A percentile compares a stretch with the other conserved stretches of the same genome.
Conservation (phyloP, 495 filamentous ascomycete genomes). For the Saxophila tyrrhenica region DNA sequence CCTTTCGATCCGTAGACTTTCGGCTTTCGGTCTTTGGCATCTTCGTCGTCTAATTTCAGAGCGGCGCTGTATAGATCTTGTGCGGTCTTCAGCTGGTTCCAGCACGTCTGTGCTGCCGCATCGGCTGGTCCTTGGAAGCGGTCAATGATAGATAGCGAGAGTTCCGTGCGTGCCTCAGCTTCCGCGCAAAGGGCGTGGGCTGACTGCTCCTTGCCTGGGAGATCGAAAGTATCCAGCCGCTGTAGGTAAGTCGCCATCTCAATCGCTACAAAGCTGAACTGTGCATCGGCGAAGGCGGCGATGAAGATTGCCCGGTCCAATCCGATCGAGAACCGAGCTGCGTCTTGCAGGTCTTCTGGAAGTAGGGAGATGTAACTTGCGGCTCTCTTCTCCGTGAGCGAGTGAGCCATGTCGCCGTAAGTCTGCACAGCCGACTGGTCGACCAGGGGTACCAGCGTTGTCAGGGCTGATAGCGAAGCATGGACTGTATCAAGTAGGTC, state of each 20-base stretch:
- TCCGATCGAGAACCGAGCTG: conserved; percentile 5
- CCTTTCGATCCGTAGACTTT: conserved; percentile 4
- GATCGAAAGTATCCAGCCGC: conserved; percentile 6
- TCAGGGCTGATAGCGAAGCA: conserved; percentile 49
- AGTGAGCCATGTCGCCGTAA: conserved; percentile 26
- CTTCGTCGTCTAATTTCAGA: conserved; percentile 2
- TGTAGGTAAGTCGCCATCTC: conserved; percentile 11
- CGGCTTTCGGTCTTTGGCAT: not conserved
- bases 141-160: conserved; percentile 2
- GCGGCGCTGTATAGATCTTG: conserved; percentile 14
- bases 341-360: conserved; percentile 21
- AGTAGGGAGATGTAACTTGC: conserved; percentile 34
- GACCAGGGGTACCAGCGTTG: conserved; percentile 39
- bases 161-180: conserved; percentile 14
- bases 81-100: conserved; percentile 14
- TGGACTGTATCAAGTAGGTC: conserved; percentile 54
- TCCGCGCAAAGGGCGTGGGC: conserved; percentile 10
- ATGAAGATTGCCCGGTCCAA: conserved; percentile 18
- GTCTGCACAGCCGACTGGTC: conserved; percentile 28
- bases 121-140: not conserved
- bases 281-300: conserved; percentile 16
- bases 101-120: conserved; percentile 8
- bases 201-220: conserved; percentile 1
- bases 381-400: conserved; percentile 47
- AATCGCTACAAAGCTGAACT: conserved; percentile 15